Conservation (phyloP, 2,329 filamentous ascomycete genomes). For the Aspergillus japonicus region DNA sequence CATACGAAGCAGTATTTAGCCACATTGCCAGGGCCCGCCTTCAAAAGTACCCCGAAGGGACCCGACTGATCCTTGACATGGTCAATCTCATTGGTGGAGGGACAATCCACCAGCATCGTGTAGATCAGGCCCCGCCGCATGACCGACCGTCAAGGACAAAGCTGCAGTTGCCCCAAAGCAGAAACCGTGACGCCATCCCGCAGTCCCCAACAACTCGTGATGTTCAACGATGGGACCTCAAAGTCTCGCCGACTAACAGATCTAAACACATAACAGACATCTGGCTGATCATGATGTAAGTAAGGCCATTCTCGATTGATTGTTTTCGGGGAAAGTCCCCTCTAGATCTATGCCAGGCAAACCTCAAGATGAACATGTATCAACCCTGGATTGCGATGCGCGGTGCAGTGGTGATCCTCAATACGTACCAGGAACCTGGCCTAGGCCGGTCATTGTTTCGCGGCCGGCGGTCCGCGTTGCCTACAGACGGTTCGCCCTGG, state of each 20-base stretch:
- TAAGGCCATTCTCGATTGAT: constrained; percentile 10
- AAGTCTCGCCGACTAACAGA: constrained; percentile 2
- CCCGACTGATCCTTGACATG: constrained; percentile 10
- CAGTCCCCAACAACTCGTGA: constrained; percentile 17
- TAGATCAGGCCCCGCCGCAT: constrained; percentile 19
- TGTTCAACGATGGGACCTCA: constrained; percentile 10
- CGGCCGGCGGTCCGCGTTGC: neutral
- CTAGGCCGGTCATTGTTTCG: neutral
- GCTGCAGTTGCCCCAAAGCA: constrained; percentile 24
- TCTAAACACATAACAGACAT: neutral
- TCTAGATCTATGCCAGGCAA: constrained; percentile 3
- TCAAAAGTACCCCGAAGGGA: constrained; percentile 14
- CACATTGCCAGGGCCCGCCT: constrained; percentile 4
- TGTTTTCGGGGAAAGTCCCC: neutral
- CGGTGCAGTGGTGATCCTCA: neutral
- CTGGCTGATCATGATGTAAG: constrained; percentile 16
- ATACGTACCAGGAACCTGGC: neutral
- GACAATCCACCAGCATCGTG: constrained; percentile 9
- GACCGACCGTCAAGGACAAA: constrained; percentile 16
- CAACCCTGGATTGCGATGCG: neutral
- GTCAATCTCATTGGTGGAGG: constrained; percentile 16
- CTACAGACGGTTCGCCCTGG: neutral
- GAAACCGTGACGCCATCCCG: constrained; percentile 26
- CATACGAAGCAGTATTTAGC: neutral
- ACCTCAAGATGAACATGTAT: neutral